Base-by-base conservation (phyloP, 1,284 basidiomycete genomes). In the Waitea zeae region DNA sequence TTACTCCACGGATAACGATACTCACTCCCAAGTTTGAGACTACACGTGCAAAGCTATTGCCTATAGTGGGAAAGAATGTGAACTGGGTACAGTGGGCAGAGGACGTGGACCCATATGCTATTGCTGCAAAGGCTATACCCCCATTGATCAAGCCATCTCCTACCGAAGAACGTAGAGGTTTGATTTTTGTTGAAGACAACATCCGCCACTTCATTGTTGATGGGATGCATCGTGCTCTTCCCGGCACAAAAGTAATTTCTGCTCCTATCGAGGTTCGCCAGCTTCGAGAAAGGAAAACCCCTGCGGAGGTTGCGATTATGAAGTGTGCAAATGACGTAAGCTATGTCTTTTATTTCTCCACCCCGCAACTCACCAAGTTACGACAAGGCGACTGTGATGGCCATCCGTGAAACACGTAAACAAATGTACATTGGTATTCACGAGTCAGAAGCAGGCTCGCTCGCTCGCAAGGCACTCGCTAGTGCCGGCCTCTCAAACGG, bases 11-110 rank as follows among this genome's bases (percentile, higher is more conserved):
- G 18, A 46, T 87, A 24, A 62, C 63, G 0, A 49, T 89, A 27
- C 54, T 90, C 33, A 80, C 82, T 0, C 84, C 86, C 0, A 58
- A 62, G 33, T 90, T 90, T 41, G 86, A 90, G 52, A 62, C 65
- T 9, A 65, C 70, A 0, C 67, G 86, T 28, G 82, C 84, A 0
- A 69, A 61, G 44, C 45, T 62, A 20, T 58, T 83, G 6, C 48
- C 57, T 2, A 51, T 88, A 14, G 70, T 73, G 0, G 54, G 56
- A 6, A 50, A 47, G 7, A 42, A 50, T 1, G 54, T 75, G 18
- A 49, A 52, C 3, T 88, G 66, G 46, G 56, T 74, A 4, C 59
- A 70, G 37, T 90, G 86, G 84, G 58, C 68, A 7, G 87, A 90
- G 50, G 70, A 76, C 35, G 67, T 62, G 22, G 59, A 67, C 46